Percentiles rank a stretch among this genome's conserved stretches.
Evolutionary conservation across 2,329 filamentous ascomycete species (phyloP).

Genomic region (Phialophora tarda): DNA sequence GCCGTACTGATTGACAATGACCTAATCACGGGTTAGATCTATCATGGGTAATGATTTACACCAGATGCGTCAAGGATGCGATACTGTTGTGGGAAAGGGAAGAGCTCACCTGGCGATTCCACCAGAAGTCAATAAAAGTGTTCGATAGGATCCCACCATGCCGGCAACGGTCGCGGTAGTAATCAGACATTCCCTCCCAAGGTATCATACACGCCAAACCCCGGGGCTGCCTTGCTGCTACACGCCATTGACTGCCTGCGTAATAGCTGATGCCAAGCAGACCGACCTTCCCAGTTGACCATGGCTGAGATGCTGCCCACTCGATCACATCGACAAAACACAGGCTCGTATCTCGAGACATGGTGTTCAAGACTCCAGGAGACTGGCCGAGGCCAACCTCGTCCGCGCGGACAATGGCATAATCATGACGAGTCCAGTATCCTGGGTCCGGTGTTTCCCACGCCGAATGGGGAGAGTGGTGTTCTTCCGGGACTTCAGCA

Average conservation of each 20-base stretch:
- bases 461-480: conserved; percentile 60
- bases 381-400: conserved; percentile 60
- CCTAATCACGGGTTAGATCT: conserved; percentile 46
- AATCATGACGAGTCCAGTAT: conserved; percentile 62
- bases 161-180: conserved; percentile 63
- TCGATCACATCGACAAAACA: conserved; percentile 60
- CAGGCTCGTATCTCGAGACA: conserved; percentile 60
- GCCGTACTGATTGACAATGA: conserved; percentile 72
- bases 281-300: conserved; percentile 59
- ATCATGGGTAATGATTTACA: neutral
- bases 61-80: neutral
- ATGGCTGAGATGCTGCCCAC: conserved; percentile 58
- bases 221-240: conserved; percentile 59
- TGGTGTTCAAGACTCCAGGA: conserved; percentile 59
- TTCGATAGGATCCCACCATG: conserved; percentile 68
- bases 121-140: conserved; percentile 64
- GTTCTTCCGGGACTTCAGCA: conserved; percentile 57
- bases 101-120: conserved; percentile 30
- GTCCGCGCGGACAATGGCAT: conserved; percentile 63
- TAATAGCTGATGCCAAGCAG: conserved; percentile 60
- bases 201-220: conserved; percentile 60
- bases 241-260: conserved; percentile 61
- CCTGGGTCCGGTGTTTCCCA: conserved; percentile 66
- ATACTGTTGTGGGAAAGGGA: neutral
- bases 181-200: conserved; percentile 64